phyloP scores from a whole-genome alignment of 495 filamentous ascomycete species.

The Alectoria sarmentosa region DNA sequence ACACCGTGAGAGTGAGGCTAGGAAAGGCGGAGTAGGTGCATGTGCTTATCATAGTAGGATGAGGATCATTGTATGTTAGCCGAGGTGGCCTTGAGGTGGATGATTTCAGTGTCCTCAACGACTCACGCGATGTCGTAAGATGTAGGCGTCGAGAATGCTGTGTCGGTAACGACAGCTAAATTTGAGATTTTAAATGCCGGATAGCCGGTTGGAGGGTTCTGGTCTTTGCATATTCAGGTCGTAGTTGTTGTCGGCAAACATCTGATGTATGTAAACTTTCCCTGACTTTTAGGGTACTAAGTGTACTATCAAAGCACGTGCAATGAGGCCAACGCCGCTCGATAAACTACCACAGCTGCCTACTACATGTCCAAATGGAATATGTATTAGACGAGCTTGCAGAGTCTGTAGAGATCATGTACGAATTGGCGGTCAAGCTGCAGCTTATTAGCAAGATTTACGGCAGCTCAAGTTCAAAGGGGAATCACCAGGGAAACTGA shows the following conservation, averaged over 20 bases:
- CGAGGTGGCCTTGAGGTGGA: not conserved
- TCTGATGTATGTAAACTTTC: not conserved
- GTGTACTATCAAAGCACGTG: not conserved
- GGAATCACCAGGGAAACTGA: not conserved
- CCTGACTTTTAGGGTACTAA: not conserved
- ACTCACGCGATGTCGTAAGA: not conserved
- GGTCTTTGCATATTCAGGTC: not conserved
- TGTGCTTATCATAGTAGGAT: not conserved
- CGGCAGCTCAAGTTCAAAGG: not conserved
- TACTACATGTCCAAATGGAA: not conserved
- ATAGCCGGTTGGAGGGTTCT: not conserved
- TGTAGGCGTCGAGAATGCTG: not conserved
- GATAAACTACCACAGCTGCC: not conserved
- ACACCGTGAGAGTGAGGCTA: not conserved
- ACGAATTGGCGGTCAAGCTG: not conserved
- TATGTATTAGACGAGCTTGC: not conserved
- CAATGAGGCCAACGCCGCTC: not conserved
- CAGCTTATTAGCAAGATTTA: not conserved
- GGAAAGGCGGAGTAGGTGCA: not conserved
- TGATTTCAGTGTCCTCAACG: not conserved
- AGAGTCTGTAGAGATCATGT: not conserved
- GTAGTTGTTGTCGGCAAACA: not conserved
- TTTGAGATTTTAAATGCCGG: not conserved
- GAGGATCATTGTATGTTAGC: not conserved
- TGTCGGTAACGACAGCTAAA: not conserved